Conservation (phyloP, 2,329 filamentous ascomycete species). For the Neopestalotiopsis rosae region DNA sequence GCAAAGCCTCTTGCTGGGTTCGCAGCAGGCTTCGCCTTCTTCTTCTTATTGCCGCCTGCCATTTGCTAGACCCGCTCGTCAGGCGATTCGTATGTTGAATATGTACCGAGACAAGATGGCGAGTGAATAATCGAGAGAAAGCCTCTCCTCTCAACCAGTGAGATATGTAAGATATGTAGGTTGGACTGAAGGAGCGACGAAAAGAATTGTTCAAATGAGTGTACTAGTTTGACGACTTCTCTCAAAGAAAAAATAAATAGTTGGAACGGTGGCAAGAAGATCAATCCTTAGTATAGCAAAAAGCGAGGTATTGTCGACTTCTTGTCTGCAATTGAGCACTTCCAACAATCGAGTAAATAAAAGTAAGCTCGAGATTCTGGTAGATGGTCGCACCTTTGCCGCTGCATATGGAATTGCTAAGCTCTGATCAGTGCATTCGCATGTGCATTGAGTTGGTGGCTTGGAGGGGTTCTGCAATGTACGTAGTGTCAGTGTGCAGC, state of each 20-base stretch:
- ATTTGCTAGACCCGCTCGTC: not conserved
- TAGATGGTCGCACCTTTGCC: not conserved
- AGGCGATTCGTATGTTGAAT: not conserved
- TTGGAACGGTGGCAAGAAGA: not conserved
- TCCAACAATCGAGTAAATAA: not conserved
- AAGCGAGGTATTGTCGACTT: not conserved
- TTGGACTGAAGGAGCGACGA: not conserved
- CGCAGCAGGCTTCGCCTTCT: slow-evolving; percentile 88
- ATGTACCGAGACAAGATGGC: not conserved
- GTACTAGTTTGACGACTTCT: not conserved
- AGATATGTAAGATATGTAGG: not conserved
- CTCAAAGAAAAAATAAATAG: not conserved
- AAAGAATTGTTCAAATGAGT: not conserved
- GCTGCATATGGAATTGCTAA: not conserved
- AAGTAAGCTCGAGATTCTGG: not conserved
- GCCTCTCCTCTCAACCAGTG: not conserved
- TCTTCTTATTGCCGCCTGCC: slow-evolving; percentile 70
- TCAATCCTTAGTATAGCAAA: not conserved
- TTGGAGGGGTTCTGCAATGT: slow-evolving; percentile 2
- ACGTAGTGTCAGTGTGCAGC: not conserved
- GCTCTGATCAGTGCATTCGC: not conserved
- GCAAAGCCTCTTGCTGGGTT: slow-evolving; percentile 94
- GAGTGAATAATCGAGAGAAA: not conserved
- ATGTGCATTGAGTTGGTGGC: not conserved
- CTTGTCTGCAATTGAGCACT: not conserved